phyloP scores from a whole-genome alignment of 805 yeast species.

The Zygosaccharomyces gambellarensis region DNA sequence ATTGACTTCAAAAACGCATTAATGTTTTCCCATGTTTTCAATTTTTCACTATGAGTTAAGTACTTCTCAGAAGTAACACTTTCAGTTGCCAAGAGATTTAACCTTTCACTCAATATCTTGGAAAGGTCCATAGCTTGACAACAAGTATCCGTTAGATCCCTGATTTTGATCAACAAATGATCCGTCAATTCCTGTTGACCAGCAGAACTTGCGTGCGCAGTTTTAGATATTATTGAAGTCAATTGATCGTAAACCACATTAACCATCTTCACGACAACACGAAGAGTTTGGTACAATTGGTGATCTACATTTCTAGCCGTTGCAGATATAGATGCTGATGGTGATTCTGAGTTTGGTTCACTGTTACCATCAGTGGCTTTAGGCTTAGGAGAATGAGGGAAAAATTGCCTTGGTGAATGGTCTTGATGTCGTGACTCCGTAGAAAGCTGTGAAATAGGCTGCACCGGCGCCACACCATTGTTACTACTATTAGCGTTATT shows the following conservation, averaged over 20 bases:
- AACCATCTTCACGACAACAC: conserved; percentile 60
- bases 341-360: conserved; percentile 15
- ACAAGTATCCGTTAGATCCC: conserved; percentile 73
- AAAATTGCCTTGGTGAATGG: conserved; percentile 17
- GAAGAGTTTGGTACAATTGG: conserved; percentile 60
- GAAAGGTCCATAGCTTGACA: conserved; percentile 80
- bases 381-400: conserved; percentile 14
- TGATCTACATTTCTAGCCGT: conserved; percentile 54
- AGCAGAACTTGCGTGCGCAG: conserved; percentile 51
- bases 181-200: conserved; percentile 36
- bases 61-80: conserved; percentile 31
- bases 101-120: conserved; percentile 52
- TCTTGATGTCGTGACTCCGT: conserved; percentile 10
- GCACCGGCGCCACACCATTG: neutral
- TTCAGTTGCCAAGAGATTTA: conserved; percentile 42
- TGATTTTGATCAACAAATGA: conserved; percentile 51
- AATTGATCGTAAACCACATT: conserved; percentile 73
- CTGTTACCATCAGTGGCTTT: conserved; percentile 10
- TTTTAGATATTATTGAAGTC: conserved; percentile 59
- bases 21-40: conserved; percentile 78
- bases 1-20: conserved; percentile 78
- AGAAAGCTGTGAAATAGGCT: conserved; percentile 7
- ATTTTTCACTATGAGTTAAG: conserved; percentile 47
- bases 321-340: conserved; percentile 28
- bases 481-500: neutral